Evolutionary conservation across 768 basidiomycete species (phyloP).

Genomic region (Mrakia gelida): DNA sequence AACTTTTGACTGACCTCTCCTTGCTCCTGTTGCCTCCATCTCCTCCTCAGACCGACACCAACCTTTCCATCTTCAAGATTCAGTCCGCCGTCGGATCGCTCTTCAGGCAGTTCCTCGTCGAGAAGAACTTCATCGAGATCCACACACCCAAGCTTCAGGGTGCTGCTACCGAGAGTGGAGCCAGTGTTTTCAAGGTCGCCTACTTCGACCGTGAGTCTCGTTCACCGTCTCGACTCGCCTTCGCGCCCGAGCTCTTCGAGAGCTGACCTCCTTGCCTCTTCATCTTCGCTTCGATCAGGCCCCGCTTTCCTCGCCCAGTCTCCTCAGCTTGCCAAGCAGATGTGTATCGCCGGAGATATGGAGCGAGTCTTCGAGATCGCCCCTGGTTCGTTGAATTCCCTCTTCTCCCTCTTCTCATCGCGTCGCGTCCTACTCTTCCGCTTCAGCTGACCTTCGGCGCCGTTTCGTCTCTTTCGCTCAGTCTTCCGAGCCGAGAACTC

Average conservation of each 20-base stretch:
- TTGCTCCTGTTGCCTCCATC: background rate
- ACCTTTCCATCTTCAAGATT: conserved; percentile 90
- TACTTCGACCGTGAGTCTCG: conserved; percentile 84
- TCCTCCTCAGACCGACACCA: conserved; percentile 70
- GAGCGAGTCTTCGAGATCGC: conserved; percentile 98
- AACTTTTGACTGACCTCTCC: background rate
- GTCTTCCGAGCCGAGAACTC: conserved; percentile 98
- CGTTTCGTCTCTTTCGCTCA: too few relatives aligned
- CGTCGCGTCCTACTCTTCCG: background rate
- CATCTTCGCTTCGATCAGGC: conserved; percentile 50
- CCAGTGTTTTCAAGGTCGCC: conserved; percentile 93
- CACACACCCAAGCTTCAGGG: conserved; percentile 97
- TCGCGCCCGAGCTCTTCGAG: too few relatives aligned
- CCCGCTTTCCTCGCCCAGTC: conserved; percentile 91
- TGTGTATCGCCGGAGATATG: conserved; percentile 98
- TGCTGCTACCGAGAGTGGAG: conserved; percentile 92
- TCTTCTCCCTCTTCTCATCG: background rate
- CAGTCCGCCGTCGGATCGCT: conserved; percentile 82
- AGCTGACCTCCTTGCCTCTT: background rate
- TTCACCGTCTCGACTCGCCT: background rate
- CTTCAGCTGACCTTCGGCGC: background rate
- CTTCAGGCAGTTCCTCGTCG: conserved; percentile 76
- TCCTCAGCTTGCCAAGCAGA: conserved; percentile 96
- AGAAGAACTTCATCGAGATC: conserved; percentile 81
- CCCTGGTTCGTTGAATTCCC: conserved; percentile 44